Percentiles rank a stretch among this genome's conserved stretches.
Conservation (phyloP, 2,329 filamentous ascomycete species). For the Alternaria arbusti region DNA sequence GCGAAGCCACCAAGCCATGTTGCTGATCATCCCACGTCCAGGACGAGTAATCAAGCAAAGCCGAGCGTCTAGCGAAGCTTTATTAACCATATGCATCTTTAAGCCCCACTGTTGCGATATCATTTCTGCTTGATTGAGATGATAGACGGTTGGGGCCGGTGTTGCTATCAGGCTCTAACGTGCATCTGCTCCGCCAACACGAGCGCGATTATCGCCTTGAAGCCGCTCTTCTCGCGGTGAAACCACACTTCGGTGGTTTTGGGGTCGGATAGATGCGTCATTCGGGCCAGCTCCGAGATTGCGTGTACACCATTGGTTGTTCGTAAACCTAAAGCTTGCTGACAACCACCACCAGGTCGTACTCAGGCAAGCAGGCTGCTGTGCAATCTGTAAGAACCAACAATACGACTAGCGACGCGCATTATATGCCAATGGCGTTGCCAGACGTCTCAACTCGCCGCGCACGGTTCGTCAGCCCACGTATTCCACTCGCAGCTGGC, state of each 20-base stretch:
- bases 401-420: neutral
- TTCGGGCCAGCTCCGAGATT: slow-evolving; percentile 1
- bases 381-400: neutral
- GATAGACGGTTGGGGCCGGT: neutral
- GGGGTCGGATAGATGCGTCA: neutral
- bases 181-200: neutral
- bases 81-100: neutral
- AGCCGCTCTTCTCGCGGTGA: neutral
- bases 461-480: neutral
- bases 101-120: neutral
- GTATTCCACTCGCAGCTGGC: neutral
- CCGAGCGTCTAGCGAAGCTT: slow-evolving; percentile 4
- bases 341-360: neutral
- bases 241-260: neutral
- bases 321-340: neutral
- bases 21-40: neutral
- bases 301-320: neutral
- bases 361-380: neutral
- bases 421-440: neutral
- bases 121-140: neutral
- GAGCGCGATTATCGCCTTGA: neutral
- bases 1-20: neutral
- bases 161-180: neutral
- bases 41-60: neutral
- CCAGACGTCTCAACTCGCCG: neutral